A percentile compares a stretch with the other conserved stretches of the same genome.
Evolutionary conservation across 495 filamentous ascomycete genomes (phyloP).

Genomic region (Penicillium fimorum): DNA sequence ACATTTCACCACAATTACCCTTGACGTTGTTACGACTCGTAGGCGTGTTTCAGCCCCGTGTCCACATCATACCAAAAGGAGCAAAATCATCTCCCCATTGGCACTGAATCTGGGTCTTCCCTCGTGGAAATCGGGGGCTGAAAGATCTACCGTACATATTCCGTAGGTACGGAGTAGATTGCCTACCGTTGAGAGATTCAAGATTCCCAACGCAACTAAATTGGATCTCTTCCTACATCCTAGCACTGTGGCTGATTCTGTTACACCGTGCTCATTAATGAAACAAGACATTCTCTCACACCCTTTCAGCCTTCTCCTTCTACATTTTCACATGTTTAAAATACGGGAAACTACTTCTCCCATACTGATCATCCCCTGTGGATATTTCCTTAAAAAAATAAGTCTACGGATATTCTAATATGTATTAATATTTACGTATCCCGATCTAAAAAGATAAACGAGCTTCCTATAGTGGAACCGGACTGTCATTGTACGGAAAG

Average conservation of each 20-base stretch:
- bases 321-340: neutral
- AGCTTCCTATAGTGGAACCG: slow-evolving; percentile 28
- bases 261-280: neutral
- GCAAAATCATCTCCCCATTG: neutral
- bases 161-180: neutral
- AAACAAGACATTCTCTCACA: neutral
- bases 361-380: neutral
- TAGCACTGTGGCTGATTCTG: neutral
- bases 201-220: slow-evolving; percentile 2
- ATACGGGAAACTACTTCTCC: neutral
- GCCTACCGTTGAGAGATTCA: slow-evolving; percentile 10
- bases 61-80: slow-evolving; percentile 4
- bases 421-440: neutral
- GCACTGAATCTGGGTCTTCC: slow-evolving; percentile 3
- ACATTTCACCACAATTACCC: neutral
- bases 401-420: neutral
- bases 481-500: slow-evolving; percentile 18
- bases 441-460: slow-evolving; percentile 1
- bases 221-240: neutral
- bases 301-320: neutral
- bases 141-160: slow-evolving; percentile 1
- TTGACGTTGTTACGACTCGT: slow-evolving; percentile 1
- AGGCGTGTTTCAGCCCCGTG: slow-evolving; percentile 9
- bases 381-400: neutral
- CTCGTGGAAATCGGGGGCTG: slow-evolving; percentile 13